Evolutionary conservation across 768 basidiomycete genomes (phyloP), one percentile per base, ranked within the genome.

Genomic region (Lactarius sanguifluus): DNA sequence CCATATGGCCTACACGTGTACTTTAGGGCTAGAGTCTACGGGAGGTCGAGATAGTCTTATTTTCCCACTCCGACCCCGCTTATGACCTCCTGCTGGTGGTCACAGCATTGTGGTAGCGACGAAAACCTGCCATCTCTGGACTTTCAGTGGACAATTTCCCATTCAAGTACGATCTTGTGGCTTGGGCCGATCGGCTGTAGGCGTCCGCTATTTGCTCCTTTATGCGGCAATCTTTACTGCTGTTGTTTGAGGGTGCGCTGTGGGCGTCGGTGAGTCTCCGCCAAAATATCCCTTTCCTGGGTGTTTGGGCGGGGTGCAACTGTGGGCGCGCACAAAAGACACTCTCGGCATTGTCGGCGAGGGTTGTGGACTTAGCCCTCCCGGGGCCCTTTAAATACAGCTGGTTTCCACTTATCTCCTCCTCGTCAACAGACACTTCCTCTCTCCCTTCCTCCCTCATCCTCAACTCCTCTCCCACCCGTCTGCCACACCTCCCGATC

Each of bases 321-420:
- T 64, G 62, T 64, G 43, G 66, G 58, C 58, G 41, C 43, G 56
- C 66, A 55, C 41, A 15, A 43, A n/a, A 47, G 28, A 52, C 59
- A 13, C 25, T 20, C 25, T 30, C 58, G 66, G 57, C 34, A 5
- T 56, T 41, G 20, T 34, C 66, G 57, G 34, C 45, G 52, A 34
- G 8, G 20, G 12, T 56, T 13, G n/a, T 47, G 28, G 6, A 55
- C 59, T 23, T 56, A 8, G 32, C 16, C 50, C 25, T 9, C 57
- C 57, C 41, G 25, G 34, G 8, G 25, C 25, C 36, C 58, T 20
- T 64, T 67, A 67, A 67, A 64, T 67, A 67, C 62, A 58, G 15
- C 57, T 13, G 58, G 0, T 9, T 12, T 43, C 32, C 6, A 34
- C 32, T 61, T 43, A 32, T 40, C n/a, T 20, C 7, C 23, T 41